Percentiles rank a stretch among this genome's conserved stretches.
Evolutionary conservation across 306 rosid genomes (phyloP).

Genomic region (Quercus bicolor): DNA sequence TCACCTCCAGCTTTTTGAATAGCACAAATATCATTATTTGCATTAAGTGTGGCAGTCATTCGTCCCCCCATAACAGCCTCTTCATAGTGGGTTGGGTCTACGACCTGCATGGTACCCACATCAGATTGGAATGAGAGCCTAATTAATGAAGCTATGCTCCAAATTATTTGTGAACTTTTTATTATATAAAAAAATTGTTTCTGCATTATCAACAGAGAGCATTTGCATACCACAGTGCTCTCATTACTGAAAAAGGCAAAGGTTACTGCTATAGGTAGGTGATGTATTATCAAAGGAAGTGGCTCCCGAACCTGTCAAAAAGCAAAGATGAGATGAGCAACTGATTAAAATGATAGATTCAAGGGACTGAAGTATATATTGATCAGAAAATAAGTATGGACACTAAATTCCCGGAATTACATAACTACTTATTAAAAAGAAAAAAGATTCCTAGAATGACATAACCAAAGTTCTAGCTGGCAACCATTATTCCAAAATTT

Average conservation of each 20-base stretch:
- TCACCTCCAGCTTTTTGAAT: slow-evolving; percentile 94
- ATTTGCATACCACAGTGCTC: slow-evolving; percentile 50
- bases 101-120: slow-evolving; percentile 43
- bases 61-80: slow-evolving; percentile 90
- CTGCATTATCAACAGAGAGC: slow-evolving; percentile 2
- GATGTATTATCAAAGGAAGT: slow-evolving; percentile 78
- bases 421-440: not conserved
- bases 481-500: not conserved
- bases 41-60: slow-evolving; percentile 84
- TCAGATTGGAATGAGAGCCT: slow-evolving; percentile 7
- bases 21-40: slow-evolving; percentile 82
- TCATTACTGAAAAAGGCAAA: slow-evolving; percentile 79
- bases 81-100: slow-evolving; percentile 87
- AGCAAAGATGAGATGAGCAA: slow-evolving; percentile 15
- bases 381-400: not conserved
- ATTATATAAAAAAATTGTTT: not conserved
- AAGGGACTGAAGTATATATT: not conserved
- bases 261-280: slow-evolving; percentile 89
- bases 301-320: slow-evolving; percentile 74
- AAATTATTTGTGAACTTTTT: not conserved
- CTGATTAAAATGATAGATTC: not conserved
- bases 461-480: not conserved
- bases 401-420: not conserved
- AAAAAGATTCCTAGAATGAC: too few relatives aligned
- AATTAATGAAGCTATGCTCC: slow-evolving; percentile 1